These are phyloP conservation scores for Agroathelia rolfsii DNA, from an alignment of 1,284 basidiomycete species.

Conservation along the genomic window DNA sequence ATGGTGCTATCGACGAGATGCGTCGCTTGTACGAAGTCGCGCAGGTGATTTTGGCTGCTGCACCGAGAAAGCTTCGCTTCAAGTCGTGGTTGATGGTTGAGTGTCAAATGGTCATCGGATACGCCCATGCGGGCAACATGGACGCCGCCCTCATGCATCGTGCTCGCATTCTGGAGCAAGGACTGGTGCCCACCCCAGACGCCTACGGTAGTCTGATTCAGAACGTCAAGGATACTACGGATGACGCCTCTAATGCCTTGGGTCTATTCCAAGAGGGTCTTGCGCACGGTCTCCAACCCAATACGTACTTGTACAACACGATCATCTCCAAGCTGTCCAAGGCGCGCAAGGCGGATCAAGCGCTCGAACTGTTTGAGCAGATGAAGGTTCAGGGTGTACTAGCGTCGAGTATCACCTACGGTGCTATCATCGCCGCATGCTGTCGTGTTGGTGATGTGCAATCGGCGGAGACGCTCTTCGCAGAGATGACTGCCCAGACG, in stretches of 20 bases:
- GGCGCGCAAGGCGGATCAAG: slow-evolving; percentile 84
- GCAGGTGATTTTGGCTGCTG: slow-evolving; percentile 43
- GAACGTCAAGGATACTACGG: slow-evolving; percentile 84
- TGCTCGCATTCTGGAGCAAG: slow-evolving; percentile 66
- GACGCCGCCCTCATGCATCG: slow-evolving; percentile 78
- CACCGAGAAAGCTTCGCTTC: no score
- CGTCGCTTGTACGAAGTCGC: slow-evolving; percentile 61
- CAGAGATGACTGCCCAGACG: slow-evolving; percentile 69
- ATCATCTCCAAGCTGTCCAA: slow-evolving; percentile 91
- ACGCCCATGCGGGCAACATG: slow-evolving; percentile 72
- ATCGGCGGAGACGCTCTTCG: slow-evolving; percentile 79
- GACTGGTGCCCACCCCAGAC: slow-evolving; percentile 75
- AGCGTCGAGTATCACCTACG: slow-evolving; percentile 89
- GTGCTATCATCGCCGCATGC: slow-evolving; percentile 91
- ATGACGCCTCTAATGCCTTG: slow-evolving; percentile 82
- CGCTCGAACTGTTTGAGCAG: slow-evolving; percentile 76
- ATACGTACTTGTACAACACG: slow-evolving; percentile 89
- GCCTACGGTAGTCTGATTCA: slow-evolving; percentile 88
- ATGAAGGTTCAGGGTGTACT: slow-evolving; percentile 66
- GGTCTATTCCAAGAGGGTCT: slow-evolving; percentile 78
- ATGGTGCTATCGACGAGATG: slow-evolving; percentile 50
- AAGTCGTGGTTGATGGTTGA: slow-evolving; percentile 75
- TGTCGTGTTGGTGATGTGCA: slow-evolving; percentile 86
- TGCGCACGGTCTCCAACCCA: slow-evolving; percentile 59
- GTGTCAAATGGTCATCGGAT: slow-evolving; percentile 80